A percentile compares a stretch with the other conserved stretches of the same genome.
phyloP scores from a whole-genome alignment of 2,329 filamentous ascomycete species.

The Aspergillus aculeatinus region DNA sequence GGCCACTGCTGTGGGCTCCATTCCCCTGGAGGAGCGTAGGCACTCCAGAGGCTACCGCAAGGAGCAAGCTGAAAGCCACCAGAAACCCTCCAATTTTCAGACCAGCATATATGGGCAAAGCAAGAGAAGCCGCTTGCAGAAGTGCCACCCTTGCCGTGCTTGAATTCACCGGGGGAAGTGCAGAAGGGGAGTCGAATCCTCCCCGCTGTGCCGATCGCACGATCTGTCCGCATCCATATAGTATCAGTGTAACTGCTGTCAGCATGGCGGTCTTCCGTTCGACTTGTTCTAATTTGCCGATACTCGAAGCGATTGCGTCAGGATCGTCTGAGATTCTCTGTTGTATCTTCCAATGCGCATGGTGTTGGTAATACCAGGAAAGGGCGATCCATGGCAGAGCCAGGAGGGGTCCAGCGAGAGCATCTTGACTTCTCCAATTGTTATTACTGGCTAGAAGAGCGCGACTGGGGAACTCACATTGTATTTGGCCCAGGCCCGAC shows the following conservation, averaged over 20 bases:
- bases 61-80: constrained; percentile 53
- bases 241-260: constrained; percentile 32
- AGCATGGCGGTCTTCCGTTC: constrained; percentile 27
- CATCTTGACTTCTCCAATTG: constrained; percentile 40
- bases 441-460: background rate
- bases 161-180: constrained; percentile 20
- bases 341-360: constrained; percentile 18
- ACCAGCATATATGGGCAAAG: constrained; percentile 57
- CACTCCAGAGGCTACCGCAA: constrained; percentile 49
- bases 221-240: constrained; percentile 31
- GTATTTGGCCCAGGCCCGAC: background rate
- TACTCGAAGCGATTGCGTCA: constrained; percentile 6
- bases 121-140: constrained; percentile 42
- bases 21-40: constrained; percentile 23
- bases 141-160: constrained; percentile 23
- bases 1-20: constrained; percentile 11
- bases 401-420: constrained; percentile 50
- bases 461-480: constrained; percentile 1
- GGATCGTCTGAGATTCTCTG: constrained; percentile 12
- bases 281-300: constrained; percentile 19
- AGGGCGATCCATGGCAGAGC: constrained; percentile 37
- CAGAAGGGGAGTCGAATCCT: constrained; percentile 8
- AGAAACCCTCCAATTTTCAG: constrained; percentile 56
- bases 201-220: constrained; percentile 17
- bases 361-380: constrained; percentile 37